Base-by-base conservation (phyloP, 768 basidiomycete genomes). In the Porpolomopsis calyptriformis region DNA sequence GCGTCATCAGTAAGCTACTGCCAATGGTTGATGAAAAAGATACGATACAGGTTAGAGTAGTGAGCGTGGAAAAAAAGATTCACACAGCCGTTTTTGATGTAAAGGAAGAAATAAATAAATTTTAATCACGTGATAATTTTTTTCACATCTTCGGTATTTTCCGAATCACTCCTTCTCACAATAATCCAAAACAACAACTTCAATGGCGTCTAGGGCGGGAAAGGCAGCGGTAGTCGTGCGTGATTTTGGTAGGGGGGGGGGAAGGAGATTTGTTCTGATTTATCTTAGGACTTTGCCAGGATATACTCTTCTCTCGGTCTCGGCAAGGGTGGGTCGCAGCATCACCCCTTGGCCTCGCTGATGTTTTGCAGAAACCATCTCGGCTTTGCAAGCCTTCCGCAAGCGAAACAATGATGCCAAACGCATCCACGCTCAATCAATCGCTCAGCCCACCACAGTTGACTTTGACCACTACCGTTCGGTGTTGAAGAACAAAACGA, bases 401-500 rank as follows among this genome's bases (percentile, higher is more conserved):
- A 96, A 93, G 67, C 89, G 96, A 49, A 81, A 94, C 66, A 70
- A 71, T 54, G 89, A 97, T 45, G 94, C 96, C 47, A 83, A 86
- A 60, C 80, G 83, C 51, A 68, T 87, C 49, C 63, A 78, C 35
- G 67, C 68, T 44, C 74, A 77, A 58, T 78, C 82, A 57, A 64
- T 73, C 50, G 68, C 71, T 51, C 81, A 85, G 61, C 80, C 85
- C 33, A 84, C 84, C 24, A 83, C 87, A 43, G 74, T 99, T 59
- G 91, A 98, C 71, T 71, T 98, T 58, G 73, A 80, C 19, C 80
- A 92, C 69, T 99, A 98, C 74, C 89, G 91, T 58, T 76, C 82
- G 23, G 65, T 90, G 26, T 68, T 99, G 52, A 94, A 91, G 77
- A 97, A 98, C 72, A 81, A 86, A 64, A 81, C 80, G 43, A 74